Base-by-base conservation (phyloP, 164 flowering plant species). In the Chloranthus sessilifolius region DNA sequence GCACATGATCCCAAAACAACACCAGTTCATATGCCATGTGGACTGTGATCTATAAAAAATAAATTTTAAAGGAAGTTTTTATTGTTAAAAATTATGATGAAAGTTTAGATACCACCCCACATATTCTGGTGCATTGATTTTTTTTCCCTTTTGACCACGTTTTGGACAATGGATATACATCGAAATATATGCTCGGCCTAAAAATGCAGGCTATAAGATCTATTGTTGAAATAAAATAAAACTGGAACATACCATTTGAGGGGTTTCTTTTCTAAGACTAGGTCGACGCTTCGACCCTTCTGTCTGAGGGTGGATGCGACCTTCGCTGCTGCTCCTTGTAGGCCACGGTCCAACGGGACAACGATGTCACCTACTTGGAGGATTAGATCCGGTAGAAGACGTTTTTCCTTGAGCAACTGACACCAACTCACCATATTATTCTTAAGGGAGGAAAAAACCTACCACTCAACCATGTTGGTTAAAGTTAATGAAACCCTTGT, bases 391-490 rank as follows among this genome's bases (percentile, higher is more conserved):
- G 96, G 96, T 34, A 88, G 25, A 21, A 91, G 76, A 4, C 75
- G 73, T 67, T 73, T 88, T 43, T 91, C 98, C 67, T 88, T 91
- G 30, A 91, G 85, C 76, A 85, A 73, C 98, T 88, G 63, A 29
- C 40, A 45, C 17, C 25, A 5, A 59, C 40, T 24, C 3, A 14
- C 20, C 10, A 12, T 16, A 9, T 30, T 30, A 21, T 25, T 40
- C 23, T 34, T 29, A 4, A 27, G 17, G 37, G 21, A 7, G 16
- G 6, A 41, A 23, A n/a, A n/a, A n/a, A n/a, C n/a, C n/a, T n/a
- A n/a, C n/a, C n/a, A n/a, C n/a, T n/a, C n/a, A n/a, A n/a, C n/a
- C n/a, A n/a, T n/a, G n/a, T n/a, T n/a, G n/a, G n/a, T n/a, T n/a
- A n/a, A n/a, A n/a, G n/a, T n/a, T 24, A 14, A 7, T 15, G 6